A percentile compares a stretch with the other conserved stretches of the same genome.
These are phyloP conservation scores for Cordyceps pruinosa DNA, from an alignment of 2,329 filamentous ascomycete species.

Conservation along the genomic window DNA sequence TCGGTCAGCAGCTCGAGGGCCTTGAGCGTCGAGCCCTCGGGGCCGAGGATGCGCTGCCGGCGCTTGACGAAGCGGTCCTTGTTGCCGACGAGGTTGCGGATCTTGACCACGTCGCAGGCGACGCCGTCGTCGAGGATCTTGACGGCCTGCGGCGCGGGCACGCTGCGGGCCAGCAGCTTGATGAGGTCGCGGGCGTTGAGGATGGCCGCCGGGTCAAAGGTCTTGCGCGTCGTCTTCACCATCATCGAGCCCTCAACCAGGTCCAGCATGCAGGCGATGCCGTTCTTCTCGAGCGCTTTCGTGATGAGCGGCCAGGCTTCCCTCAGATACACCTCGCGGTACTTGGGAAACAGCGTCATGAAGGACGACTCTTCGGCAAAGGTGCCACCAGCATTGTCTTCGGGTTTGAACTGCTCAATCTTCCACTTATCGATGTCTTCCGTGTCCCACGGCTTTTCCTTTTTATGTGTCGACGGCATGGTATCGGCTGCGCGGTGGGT, in stretches of 20 bases:
- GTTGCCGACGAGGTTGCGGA: constrained; percentile 80
- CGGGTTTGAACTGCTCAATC: constrained; percentile 76
- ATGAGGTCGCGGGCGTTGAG: constrained; percentile 92
- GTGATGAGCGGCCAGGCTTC: constrained; percentile 92
- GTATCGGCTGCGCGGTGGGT: not conserved
- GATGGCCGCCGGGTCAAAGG: constrained; percentile 85
- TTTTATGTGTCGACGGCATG: constrained; percentile 86
- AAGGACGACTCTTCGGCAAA: constrained; percentile 94
- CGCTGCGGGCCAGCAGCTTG: constrained; percentile 83
- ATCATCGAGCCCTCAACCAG: constrained; percentile 95
- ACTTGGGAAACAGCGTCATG: constrained; percentile 83
- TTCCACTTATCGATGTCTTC: constrained; percentile 98
- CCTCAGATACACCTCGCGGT: constrained; percentile 88
- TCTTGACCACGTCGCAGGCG: constrained; percentile 94
- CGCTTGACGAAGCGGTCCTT: constrained; percentile 96
- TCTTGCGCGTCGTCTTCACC: constrained; percentile 88
- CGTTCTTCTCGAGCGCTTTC: constrained; percentile 74
- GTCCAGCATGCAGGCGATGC: constrained; percentile 87
- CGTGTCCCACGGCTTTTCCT: constrained; percentile 90
- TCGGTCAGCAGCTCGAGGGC: constrained; percentile 86
- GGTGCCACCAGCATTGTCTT: constrained; percentile 77
- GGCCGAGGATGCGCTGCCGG: constrained; percentile 84
- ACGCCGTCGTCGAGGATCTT: constrained; percentile 91
- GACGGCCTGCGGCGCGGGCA: constrained; percentile 86
- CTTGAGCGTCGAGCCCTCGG: constrained; percentile 86